Evolutionary conservation across 2,329 filamentous ascomycete genomes (phyloP).

Genomic region (Aspergillus jensenii): DNA sequence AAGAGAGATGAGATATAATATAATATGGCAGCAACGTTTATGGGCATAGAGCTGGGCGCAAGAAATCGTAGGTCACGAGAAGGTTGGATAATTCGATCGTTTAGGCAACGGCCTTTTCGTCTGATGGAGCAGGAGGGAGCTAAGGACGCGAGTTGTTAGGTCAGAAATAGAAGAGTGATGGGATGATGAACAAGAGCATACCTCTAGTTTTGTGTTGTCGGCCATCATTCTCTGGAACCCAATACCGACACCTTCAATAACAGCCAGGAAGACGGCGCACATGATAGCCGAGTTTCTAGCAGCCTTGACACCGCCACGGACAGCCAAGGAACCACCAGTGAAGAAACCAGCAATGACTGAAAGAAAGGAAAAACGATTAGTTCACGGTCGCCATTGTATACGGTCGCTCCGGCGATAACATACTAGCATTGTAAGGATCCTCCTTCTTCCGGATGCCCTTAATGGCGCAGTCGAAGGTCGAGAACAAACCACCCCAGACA

Average conservation of each 20-base stretch:
- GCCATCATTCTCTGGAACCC: constrained; percentile 94
- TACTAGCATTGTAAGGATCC: constrained; percentile 91
- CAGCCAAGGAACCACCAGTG: constrained; percentile 86
- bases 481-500: constrained; percentile 95
- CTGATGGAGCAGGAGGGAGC: constrained; percentile 39
- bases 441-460: constrained; percentile 96
- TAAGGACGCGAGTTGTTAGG: constrained; percentile 17
- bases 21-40: constrained; percentile 20
- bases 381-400: background rate
- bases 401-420: constrained; percentile 24
- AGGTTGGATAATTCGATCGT: constrained; percentile 7
- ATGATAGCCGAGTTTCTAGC: constrained; percentile 95
- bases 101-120: constrained; percentile 39
- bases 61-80: constrained; percentile 14
- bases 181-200: constrained; percentile 32
- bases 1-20: constrained; percentile 40
- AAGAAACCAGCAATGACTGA: constrained; percentile 89
- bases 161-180: background rate
- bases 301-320: constrained; percentile 87
- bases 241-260: constrained; percentile 97
- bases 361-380: background rate
- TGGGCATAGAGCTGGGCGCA: constrained; percentile 22
- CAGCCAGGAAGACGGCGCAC: constrained; percentile 87
- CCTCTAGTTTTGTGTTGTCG: constrained; percentile 80
- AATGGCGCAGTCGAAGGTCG: constrained; percentile 92